Percentiles rank a stretch among this genome's conserved stretches.
phyloP scores from a whole-genome alignment of 2,329 filamentous ascomycete species.

The Lasiodiplodia gonubiensis region DNA sequence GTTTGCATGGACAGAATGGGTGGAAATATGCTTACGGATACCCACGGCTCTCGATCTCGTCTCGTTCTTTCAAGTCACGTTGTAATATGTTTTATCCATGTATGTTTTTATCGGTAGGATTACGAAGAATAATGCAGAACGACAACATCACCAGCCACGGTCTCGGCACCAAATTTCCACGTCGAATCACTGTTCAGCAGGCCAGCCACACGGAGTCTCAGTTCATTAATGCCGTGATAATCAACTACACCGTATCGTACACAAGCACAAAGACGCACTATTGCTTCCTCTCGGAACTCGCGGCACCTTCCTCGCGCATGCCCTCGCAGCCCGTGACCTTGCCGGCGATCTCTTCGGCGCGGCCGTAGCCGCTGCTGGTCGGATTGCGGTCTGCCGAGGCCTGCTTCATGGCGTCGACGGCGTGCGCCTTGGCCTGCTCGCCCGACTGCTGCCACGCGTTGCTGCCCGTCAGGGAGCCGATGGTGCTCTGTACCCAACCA shows the following conservation, averaged over 20 bases:
- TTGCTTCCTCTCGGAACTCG: slow-evolving; percentile 46
- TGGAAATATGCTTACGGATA: neutral
- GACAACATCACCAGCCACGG: too few species aligned
- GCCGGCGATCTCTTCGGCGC: slow-evolving; percentile 68
- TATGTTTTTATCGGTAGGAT: neutral
- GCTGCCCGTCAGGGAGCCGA: slow-evolving; percentile 67
- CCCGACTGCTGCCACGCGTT: slow-evolving; percentile 68
- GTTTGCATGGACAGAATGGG: neutral
- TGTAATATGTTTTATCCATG: neutral
- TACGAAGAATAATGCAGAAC: too few species aligned
- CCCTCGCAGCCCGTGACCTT: slow-evolving; percentile 70
- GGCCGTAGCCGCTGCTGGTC: slow-evolving; percentile 62
- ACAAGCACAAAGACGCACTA: neutral
- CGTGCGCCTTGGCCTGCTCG: slow-evolving; percentile 67
- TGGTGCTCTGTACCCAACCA: slow-evolving; percentile 53
- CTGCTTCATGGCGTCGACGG: slow-evolving; percentile 66
- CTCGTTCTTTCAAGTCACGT: neutral
- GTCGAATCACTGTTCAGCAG: neutral
- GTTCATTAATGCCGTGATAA: neutral
- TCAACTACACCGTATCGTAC: neutral
- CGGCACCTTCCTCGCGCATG: slow-evolving; percentile 68
- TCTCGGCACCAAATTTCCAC: too few species aligned
- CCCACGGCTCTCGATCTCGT: neutral
- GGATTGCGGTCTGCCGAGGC: slow-evolving; percentile 64
- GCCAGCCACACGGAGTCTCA: neutral